A percentile compares a stretch with the other conserved stretches of the same genome.
These are phyloP conservation scores for Coemansia javaensis DNA, from an alignment of 192 early-diverging fungal genomes.

Conservation along the genomic window DNA sequence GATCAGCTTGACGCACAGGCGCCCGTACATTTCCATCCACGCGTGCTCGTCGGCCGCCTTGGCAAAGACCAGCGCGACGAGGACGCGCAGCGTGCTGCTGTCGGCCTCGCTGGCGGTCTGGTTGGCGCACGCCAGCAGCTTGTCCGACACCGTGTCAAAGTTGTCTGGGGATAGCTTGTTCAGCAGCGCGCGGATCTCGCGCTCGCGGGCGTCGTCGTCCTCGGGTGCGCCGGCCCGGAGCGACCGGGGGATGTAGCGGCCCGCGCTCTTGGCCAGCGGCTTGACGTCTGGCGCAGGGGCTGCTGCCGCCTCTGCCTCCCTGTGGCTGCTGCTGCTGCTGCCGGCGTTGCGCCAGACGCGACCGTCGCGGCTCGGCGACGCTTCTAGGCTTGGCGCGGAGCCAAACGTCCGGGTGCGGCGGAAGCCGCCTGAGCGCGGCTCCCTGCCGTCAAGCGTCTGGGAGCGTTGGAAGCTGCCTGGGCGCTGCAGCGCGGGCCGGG, in stretches of 20 bases:
- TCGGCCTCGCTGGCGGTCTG: slow-evolving; percentile 57
- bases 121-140: slow-evolving; percentile 81
- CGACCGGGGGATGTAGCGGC: slow-evolving; percentile 66
- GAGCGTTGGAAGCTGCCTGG: too few species aligned
- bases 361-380: slow-evolving; percentile 12
- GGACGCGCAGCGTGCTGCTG: slow-evolving; percentile 65
- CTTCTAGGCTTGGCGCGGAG: slow-evolving; percentile 33
- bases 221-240: slow-evolving; percentile 29
- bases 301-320: too few species aligned
- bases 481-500: too few species aligned
- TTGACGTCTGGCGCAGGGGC: slow-evolving; percentile 56
- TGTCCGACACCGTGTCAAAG: slow-evolving; percentile 77
- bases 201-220: slow-evolving; percentile 53
- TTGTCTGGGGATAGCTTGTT: slow-evolving; percentile 97
- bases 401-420: too few species aligned
- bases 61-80: slow-evolving; percentile 85
- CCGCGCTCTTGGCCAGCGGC: slow-evolving; percentile 71
- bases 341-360: slow-evolving; percentile 10
- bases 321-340: too few species aligned
- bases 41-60: slow-evolving; percentile 89
- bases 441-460: too few species aligned
- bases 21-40: slow-evolving; percentile 84
- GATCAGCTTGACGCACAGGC: slow-evolving; percentile 76
- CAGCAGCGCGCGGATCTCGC: slow-evolving; percentile 79
- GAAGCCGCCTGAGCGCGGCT: too few species aligned